Percentiles rank a stretch among this genome's conserved stretches.
Evolutionary conservation across 139 green algal species (phyloP).

Genomic region (Volvox africanus): DNA sequence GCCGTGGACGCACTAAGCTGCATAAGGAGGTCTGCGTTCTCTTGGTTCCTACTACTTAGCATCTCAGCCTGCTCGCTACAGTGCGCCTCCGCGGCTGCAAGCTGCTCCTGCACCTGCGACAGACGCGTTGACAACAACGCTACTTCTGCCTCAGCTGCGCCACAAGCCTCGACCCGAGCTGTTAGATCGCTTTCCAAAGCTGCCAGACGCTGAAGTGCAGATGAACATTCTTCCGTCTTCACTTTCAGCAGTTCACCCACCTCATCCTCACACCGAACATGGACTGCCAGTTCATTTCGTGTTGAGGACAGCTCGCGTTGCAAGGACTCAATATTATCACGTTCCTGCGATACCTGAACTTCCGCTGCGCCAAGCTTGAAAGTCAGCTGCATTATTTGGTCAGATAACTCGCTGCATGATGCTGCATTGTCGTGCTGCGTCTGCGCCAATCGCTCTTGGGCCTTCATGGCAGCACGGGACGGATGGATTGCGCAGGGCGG

Average conservation of each 20-base stretch:
- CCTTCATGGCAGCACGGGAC: not conserved
- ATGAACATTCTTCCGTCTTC: not conserved
- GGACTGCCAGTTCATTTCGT: not conserved
- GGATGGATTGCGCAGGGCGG: too few relatives aligned
- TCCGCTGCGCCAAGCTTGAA: too few relatives aligned
- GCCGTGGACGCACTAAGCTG: not conserved
- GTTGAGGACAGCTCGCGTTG: not conserved
- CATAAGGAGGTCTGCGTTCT: not conserved
- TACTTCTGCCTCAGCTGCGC: too few relatives aligned
- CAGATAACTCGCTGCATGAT: not conserved
- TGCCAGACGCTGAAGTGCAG: not conserved
- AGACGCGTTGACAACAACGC: not conserved
- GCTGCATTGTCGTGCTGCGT: not conserved
- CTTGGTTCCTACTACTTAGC: not conserved
- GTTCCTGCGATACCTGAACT: too few relatives aligned
- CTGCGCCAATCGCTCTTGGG: constrained; percentile 8
- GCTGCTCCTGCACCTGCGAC: too few relatives aligned
- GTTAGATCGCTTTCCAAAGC: not conserved
- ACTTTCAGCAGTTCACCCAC: not conserved
- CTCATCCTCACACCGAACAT: not conserved
- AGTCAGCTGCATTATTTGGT: not conserved
- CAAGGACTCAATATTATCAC: too few relatives aligned
- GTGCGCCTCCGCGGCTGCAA: not conserved
- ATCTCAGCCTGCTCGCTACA: not conserved
- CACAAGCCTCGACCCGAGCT: not conserved